Conservation (phyloP, 2,329 filamentous ascomycete species). For the Helotiales sp. region DNA sequence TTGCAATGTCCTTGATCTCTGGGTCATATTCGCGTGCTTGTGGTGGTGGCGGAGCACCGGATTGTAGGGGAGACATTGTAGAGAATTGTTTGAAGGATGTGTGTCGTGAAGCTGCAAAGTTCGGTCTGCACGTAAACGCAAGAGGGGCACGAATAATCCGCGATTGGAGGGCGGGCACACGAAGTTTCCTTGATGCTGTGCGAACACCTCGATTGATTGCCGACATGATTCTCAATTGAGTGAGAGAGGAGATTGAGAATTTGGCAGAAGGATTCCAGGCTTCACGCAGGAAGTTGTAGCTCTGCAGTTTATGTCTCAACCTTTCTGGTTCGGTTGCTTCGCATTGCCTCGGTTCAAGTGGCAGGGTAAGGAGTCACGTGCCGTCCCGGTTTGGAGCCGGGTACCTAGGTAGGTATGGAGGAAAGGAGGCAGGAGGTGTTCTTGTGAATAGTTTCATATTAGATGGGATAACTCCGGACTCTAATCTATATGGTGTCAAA, state of each 20-base stretch:
- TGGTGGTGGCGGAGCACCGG: constrained; percentile 49
- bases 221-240: constrained; percentile 32
- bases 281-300: neutral
- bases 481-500: no score
- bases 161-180: constrained; percentile 30
- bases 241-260: constrained; percentile 12
- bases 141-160: constrained; percentile 32
- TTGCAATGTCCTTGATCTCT: constrained; percentile 93
- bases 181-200: constrained; percentile 31
- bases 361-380: neutral
- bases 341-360: neutral
- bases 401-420: neutral
- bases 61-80: constrained; percentile 38
- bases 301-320: neutral
- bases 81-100: constrained; percentile 34
- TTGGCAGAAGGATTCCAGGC: constrained; percentile 2
- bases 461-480: no score
- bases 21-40: constrained; percentile 72
- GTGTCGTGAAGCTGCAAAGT: constrained; percentile 22
- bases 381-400: neutral
- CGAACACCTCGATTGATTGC: constrained; percentile 34
- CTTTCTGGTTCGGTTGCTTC: neutral
- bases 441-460: no score
- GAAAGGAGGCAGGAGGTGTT: neutral
- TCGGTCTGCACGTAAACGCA: constrained; percentile 23